Base-by-base conservation (phyloP, 768 basidiomycete species). In the Naganishia vishniacii region DNA sequence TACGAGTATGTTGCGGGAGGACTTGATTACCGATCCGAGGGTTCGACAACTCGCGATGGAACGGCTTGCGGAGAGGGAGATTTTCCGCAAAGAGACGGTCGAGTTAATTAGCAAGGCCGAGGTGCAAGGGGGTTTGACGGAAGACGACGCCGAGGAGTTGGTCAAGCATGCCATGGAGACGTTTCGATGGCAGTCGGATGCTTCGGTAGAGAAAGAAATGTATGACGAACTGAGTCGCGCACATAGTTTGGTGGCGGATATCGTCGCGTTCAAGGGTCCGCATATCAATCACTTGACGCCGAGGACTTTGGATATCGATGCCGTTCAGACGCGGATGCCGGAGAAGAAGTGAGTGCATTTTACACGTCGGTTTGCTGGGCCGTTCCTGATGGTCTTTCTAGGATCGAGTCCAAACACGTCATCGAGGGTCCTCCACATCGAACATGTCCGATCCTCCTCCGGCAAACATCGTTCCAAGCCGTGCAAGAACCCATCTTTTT, bases 281-380 rank as follows among this genome's bases (percentile, higher is more conserved):
- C 72, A 73, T 48, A 72, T 73, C 64, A 73, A 73, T 56, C 72
- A 75, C 61, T 64, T 75, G n/a, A 75, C 73, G 9, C 74, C 74
- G 28, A 58, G 73, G 40, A 71, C 72, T 20, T 46, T 75, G 44
- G 74, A 75, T 59, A 75, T 75, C 25, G 74, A 75, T 56, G 66
- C 68, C 15, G 74, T 72, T 18, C 73, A 75, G 56, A 56, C 46
- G 13, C 45, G 69, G 7, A 75, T 75, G 74, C 65, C 61, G 18
- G 65, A 58, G 26, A 67, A 72, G 56, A 71, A 68, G 72, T 70
- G 45, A 68, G 72, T 68, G 4, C 34, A 29, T 31, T 2, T 25
- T 29, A 15, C n/a, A n/a, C 25, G 32, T 16, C 25, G 18, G 12
- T 3, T 37, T 11, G 12, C 41, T 23, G 6, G 20, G 29, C 44